Evolutionary conservation across 2,329 filamentous ascomycete genomes (phyloP), one percentile per base, ranked within the genome.

Genomic region (Fusarium penzigii): DNA sequence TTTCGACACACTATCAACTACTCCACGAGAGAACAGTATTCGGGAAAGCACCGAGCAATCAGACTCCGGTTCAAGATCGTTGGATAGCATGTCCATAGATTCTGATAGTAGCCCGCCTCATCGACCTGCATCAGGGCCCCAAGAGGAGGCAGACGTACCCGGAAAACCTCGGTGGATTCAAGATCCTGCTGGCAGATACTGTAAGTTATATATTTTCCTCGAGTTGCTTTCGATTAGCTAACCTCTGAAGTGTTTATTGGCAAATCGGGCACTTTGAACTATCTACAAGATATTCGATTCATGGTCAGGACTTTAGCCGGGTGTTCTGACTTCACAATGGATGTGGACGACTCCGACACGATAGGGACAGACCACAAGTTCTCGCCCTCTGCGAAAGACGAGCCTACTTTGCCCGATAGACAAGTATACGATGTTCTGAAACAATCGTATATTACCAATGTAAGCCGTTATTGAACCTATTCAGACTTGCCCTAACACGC

Each of bases 181-280:
- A 61, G 83, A 86, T 62, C 76, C 78, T 13, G 82, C 77, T 0
- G 82, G 83, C 12, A 74, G 81, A 59, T 70, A 85, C 34, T 70
- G 80, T 83, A 70, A 66, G 80, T 75, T 40, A 20, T 10, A 3
- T 17, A 14, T 6, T 41, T 29, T 17, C 40, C 36, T 32, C 10
- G 16, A 42, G 32, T n/a, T 6, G 20, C 12, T 10, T 39, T 45
- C 25, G 17, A 11, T 59, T 64, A 34, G 64, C 50, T 55, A 51
- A 5, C 29, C 29, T 45, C 1, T 36, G 3, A n/a, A 82, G 79
- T 84, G 36, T 85, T 85, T 56, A 75, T 86, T 52, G 83, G 84
- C 32, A 81, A 86, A 56, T 82, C 84, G 2, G 82, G 82, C 1
- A 82, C 81, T 1, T 69, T 86, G 6, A 83, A 83, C 1, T 85